phyloP scores from a whole-genome alignment of 352 stramenopile species.

The Phytopythium boreale region DNA sequence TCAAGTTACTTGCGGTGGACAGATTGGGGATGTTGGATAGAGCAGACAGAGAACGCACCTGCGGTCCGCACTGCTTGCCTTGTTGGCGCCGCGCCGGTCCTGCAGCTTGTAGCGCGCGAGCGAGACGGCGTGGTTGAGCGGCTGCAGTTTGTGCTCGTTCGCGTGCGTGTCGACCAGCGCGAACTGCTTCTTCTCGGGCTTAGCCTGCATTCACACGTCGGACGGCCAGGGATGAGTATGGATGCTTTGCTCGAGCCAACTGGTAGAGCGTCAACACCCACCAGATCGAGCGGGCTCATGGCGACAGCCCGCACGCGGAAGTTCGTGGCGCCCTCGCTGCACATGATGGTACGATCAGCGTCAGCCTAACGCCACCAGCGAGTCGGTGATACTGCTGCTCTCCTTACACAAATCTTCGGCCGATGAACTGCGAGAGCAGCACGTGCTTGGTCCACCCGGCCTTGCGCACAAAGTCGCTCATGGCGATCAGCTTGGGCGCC shows the following conservation, averaged over 20 bases:
- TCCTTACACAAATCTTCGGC: slow-evolving; percentile 55
- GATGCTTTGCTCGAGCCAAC: background rate
- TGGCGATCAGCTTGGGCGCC: slow-evolving; percentile 53
- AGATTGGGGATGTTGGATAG: too few relatives aligned
- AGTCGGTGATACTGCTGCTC: background rate
- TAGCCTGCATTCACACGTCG: slow-evolving; percentile 24
- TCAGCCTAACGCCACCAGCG: background rate
- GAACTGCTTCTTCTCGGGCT: slow-evolving; percentile 54
- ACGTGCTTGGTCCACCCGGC: slow-evolving; percentile 63
- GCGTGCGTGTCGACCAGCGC: slow-evolving; percentile 51
- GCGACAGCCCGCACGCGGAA: slow-evolving; percentile 51
- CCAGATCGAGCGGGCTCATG: slow-evolving; percentile 41
- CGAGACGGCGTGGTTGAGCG: slow-evolving; percentile 54
- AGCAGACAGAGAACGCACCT: background rate
- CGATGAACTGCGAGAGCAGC: slow-evolving; percentile 73
- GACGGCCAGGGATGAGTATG: background rate
- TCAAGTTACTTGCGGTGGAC: too few relatives aligned
- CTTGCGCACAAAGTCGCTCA: slow-evolving; percentile 78
- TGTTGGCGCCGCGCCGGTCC: slow-evolving; percentile 9
- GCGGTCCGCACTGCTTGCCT: background rate
- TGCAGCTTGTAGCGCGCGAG: slow-evolving; percentile 45
- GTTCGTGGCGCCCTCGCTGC: slow-evolving; percentile 38
- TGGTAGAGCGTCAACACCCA: slow-evolving; percentile 13
- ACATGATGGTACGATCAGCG: background rate
- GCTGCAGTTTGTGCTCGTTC: slow-evolving; percentile 37